Base-by-base conservation (phyloP, 495 filamentous ascomycete genomes). In the Penicillium robsamsonii region DNA sequence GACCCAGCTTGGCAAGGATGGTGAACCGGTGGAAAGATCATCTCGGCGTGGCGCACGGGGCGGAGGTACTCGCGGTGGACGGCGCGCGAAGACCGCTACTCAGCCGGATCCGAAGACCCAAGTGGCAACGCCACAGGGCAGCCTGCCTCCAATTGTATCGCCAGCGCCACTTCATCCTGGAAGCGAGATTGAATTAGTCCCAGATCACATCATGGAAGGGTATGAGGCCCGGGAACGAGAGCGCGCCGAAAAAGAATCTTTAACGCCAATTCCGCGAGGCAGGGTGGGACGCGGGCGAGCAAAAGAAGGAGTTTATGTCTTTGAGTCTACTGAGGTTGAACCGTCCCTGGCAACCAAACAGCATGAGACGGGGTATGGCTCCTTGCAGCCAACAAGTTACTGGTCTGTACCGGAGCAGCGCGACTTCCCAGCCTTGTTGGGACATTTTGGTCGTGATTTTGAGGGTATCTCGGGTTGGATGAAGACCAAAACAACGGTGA, bases 351-450 rank as follows among this genome's bases (percentile, higher is more conserved):
- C 62, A 9, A 53, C 60, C 58, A 65, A 61, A 42, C 71, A 67
- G 51, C 53, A 58, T 25, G 73, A 68, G 52, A 59, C 65, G 59
- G 63, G 71, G 29, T 75, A 81, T 38, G 77, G 78, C n/a, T 75
- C 79, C 5, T 68, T 81, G 52, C 84, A 84, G 47, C 84, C 91
- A 7, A 96, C 91, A 2, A 97, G 94, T 67, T 98, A 98, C 70
- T 98, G 94, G 94, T 97, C 93, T 59, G 94, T 97, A 25, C 87
- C 89, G 2, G 94, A 98, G 69, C 82, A 87, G 30, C 84, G 76
- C 22, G 90, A 97, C 66, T 97, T 98, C 65, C 85, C 85, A 1
- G 79, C 78, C 25, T 73, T 92, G 49, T 76, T 97, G 42, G 83
- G 76, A 45, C 83, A 93, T 53, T 97, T 90, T 77, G 94, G 94